These are phyloP conservation scores for Aspergillus ruber DNA, from an alignment of 2,329 filamentous ascomycete species.

Conservation along the genomic window DNA sequence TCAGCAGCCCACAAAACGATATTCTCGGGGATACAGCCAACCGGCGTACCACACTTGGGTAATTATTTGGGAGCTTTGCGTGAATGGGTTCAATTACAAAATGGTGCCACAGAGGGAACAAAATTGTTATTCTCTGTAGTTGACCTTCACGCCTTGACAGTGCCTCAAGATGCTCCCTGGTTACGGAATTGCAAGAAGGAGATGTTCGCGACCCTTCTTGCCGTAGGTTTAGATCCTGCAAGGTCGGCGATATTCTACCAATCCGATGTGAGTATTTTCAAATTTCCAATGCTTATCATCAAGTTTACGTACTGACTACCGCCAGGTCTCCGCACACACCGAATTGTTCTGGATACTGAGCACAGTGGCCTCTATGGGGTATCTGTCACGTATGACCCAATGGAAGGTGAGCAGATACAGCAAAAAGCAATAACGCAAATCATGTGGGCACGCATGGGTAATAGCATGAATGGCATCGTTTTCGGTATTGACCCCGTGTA, in stretches of 20 bases:
- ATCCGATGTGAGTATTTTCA: constrained; percentile 53
- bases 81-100: constrained; percentile 78
- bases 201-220: constrained; percentile 71
- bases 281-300: background rate
- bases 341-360: constrained; percentile 97
- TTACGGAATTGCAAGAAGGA: constrained; percentile 64
- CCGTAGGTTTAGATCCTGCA: constrained; percentile 75
- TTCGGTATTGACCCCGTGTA: constrained; percentile 26
- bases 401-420: constrained; percentile 66
- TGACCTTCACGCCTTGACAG: constrained; percentile 87
- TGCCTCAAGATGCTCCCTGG: constrained; percentile 57
- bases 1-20: constrained; percentile 43
- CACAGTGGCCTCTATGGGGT: constrained; percentile 84
- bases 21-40: constrained; percentile 97
- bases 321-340: constrained; percentile 66
- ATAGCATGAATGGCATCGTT: background rate
- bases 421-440: background rate
- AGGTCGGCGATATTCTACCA: constrained; percentile 77
- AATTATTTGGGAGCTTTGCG: constrained; percentile 89
- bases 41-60: constrained; percentile 84
- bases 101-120: constrained; percentile 50
- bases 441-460: background rate
- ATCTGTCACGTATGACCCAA: constrained; percentile 97
- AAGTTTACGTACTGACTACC: constrained; percentile 3
- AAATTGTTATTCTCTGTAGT: constrained; percentile 80